Evolutionary conservation across 345 rosid genomes (phyloP).

Genomic region (Lepidium africanum): DNA sequence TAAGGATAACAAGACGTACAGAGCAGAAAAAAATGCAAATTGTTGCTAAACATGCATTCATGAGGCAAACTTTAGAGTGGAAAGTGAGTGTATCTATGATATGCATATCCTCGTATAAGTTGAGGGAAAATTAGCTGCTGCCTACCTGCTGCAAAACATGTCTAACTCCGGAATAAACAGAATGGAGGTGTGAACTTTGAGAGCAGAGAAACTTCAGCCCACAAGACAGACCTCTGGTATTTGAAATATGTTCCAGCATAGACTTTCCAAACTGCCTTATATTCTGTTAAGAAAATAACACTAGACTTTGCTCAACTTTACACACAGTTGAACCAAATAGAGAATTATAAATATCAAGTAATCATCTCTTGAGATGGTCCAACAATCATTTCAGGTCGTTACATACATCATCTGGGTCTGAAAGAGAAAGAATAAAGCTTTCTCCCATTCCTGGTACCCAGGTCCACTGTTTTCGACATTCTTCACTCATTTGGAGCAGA

Average conservation of each 20-base stretch:
- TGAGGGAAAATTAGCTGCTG: slow-evolving; percentile 13
- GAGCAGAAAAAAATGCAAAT: neutral
- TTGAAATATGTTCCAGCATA: slow-evolving; percentile 83
- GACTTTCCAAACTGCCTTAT: slow-evolving; percentile 81
- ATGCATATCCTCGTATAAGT: slow-evolving; percentile 5
- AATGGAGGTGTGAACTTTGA: slow-evolving; percentile 39
- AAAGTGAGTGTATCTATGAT: neutral
- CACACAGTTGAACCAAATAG: slow-evolving; percentile 6
- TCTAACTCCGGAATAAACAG: slow-evolving; percentile 59
- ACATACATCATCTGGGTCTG: slow-evolving; percentile 91
- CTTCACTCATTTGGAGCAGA: slow-evolving; percentile 58
- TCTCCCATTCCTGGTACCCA: slow-evolving; percentile 93
- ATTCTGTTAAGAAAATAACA: slow-evolving; percentile 44
- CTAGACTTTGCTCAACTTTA: slow-evolving; percentile 1
- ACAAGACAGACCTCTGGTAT: slow-evolving; percentile 66
- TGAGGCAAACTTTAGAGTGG: neutral
- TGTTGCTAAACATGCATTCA: slow-evolving; percentile 1
- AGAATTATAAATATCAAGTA: neutral
- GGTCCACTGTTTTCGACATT: slow-evolving; percentile 70
- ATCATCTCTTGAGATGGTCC: slow-evolving; percentile 18
- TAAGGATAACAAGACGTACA: neutral
- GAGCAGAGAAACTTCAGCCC: slow-evolving; percentile 92
- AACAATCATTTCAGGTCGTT: slow-evolving; percentile 6
- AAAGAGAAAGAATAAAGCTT: slow-evolving; percentile 72
- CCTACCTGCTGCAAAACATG: slow-evolving; percentile 79